These are phyloP conservation scores for Rhynchosporium secalis DNA, from an alignment of 2,329 filamentous ascomycete genomes.

Conservation along the genomic window DNA sequence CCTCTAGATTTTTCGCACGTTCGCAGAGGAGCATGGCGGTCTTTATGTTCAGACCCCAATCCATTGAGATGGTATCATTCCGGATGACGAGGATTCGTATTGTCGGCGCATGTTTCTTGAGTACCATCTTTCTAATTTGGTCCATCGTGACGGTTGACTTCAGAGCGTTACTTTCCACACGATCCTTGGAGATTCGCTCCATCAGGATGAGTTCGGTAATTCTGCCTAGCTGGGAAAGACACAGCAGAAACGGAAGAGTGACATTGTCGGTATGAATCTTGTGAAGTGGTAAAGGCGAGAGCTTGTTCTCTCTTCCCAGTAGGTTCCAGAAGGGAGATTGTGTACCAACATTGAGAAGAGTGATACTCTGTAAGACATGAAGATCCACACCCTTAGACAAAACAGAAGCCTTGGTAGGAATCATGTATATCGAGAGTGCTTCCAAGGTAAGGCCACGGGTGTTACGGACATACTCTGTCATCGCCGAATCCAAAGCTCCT, in stretches of 20 bases:
- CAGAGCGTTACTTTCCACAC: conserved; percentile 54
- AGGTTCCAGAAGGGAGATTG: conserved; percentile 61
- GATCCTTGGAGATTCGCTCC: conserved; percentile 53
- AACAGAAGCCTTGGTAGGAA: conserved; percentile 60
- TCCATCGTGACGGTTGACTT: conserved; percentile 53
- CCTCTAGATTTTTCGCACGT: conserved; percentile 51
- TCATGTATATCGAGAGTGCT: conserved; percentile 55
- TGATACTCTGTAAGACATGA: conserved; percentile 55
- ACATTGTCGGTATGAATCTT: conserved; percentile 66
- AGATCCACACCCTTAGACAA: conserved; percentile 58
- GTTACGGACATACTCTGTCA: conserved; percentile 54
- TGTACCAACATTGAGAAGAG: conserved; percentile 62
- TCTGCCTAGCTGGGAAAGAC: conserved; percentile 52
- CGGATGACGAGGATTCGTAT: conserved; percentile 61
- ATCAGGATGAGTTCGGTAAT: conserved; percentile 61
- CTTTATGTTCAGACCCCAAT: conserved; percentile 60
- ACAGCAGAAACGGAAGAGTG: conserved; percentile 53
- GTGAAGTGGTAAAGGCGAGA: conserved; percentile 51
- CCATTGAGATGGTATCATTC: conserved; percentile 49
- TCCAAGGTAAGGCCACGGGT: conserved; percentile 60
- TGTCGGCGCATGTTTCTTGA: conserved; percentile 57
- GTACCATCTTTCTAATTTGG: conserved; percentile 57
- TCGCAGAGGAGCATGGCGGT: conserved; percentile 55
- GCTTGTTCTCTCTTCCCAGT: conserved; percentile 55
- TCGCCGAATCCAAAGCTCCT: conserved; percentile 11